Evolutionary conservation across 805 yeast species (phyloP), one percentile per base, ranked within the genome.

Genomic region (Schizosaccharomyces lindneri): DNA sequence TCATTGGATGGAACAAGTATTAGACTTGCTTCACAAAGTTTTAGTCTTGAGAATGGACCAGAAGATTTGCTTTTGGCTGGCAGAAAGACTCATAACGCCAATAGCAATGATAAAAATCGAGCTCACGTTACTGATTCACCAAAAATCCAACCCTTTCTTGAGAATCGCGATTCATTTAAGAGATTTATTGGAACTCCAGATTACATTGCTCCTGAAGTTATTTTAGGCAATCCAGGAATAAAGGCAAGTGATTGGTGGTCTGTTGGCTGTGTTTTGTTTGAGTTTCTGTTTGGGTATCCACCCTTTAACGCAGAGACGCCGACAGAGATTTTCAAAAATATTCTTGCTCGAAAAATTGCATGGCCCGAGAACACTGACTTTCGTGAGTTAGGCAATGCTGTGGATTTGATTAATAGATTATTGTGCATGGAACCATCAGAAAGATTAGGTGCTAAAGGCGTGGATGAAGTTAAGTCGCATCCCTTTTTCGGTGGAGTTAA

Each of bases 181-280:
- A 21, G 31, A 48, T 89, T 90, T 67, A 95, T 88, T 39, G 99
- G 99, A 0, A 93, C 99, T 0, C 99, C 99, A 0, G 98, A 93
- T 70, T 93, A 93, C 71, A 77, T 94, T 48, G 95, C 99, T 0
- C 99, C 99, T 0, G 99, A 93, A 69, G 89, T 96, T 0, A 87
- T 93, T 64, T 75, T 78, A 55, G 97, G 97, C 48, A 75, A 78
- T 1, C 84, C 85, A 0, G 96, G 90, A 69, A 85, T 82, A 63
- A 87, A 81, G 64, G 79, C 82, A 64, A 82, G 90, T n/a, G 97
- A 89, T 73, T 89, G 98, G 98, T 93, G 99, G 99, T 87, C 97
- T 1, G 79, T 90, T 43, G 99, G 99, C 0, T 90, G 97, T 70
- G 87, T 93, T 13, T 72, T 90, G 62, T 93, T 90, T 74, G 99